phyloP scores from a whole-genome alignment of 176 grass and related monocot species.

The Lolium perenne region DNA sequence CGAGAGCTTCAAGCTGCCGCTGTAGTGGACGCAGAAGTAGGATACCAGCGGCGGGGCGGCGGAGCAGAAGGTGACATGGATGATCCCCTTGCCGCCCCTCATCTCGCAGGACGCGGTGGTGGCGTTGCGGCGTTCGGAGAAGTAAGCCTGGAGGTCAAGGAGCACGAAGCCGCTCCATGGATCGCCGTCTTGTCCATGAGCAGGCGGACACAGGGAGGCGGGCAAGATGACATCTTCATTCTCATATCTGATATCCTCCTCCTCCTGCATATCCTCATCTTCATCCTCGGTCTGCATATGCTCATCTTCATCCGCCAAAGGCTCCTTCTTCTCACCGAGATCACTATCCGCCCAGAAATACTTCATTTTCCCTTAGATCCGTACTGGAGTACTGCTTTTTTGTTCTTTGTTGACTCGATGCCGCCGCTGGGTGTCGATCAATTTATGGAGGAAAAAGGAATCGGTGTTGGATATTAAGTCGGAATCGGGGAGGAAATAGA shows the following conservation, averaged over 20 bases:
- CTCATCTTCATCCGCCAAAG: background rate
- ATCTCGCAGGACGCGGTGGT: conserved; percentile 3
- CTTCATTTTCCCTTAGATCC: too few species aligned
- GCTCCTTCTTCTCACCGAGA: background rate
- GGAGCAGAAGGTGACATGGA: conserved; percentile 3
- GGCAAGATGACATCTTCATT: background rate
- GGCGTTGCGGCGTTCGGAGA: background rate
- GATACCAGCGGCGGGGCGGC: conserved; percentile 1
- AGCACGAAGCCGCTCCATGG: background rate
- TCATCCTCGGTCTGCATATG: background rate
- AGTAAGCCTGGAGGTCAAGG: background rate
- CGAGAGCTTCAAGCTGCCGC: background rate
- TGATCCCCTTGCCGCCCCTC: background rate
- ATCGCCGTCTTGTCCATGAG: background rate
- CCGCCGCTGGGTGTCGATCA: background rate
- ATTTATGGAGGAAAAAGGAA: background rate
- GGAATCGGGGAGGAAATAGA: too few species aligned
- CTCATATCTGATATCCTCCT: background rate
- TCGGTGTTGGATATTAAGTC: too few species aligned
- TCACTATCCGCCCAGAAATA: background rate
- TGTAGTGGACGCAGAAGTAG: background rate
- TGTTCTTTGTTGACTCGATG: background rate
- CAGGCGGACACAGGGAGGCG: background rate
- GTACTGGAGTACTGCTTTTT: too few species aligned
- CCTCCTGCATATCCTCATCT: background rate